Base-by-base conservation (phyloP, 2,329 filamentous ascomycete genomes). In the Talaromyces amestolkiae region DNA sequence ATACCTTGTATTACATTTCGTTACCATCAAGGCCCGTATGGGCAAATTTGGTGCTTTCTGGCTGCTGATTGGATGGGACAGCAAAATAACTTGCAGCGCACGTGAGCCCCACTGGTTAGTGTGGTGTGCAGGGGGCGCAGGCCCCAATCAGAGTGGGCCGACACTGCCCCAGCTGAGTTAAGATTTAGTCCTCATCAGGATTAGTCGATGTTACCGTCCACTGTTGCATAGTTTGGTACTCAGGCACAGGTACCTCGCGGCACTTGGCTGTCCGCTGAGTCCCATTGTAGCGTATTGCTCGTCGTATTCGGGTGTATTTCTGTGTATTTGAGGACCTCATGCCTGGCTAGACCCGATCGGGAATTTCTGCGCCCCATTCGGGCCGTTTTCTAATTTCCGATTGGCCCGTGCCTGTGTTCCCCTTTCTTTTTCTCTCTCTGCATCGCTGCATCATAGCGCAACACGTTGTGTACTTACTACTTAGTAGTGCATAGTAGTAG, bases 321-420 rank as follows among this genome's bases (percentile, higher is more conserved):
- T 35, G 51, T 53, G 33, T 19, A 33, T 27, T 17, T 53, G 47
- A 10, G 3, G 24, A 9, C 31, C 27, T 13, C 31, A 45, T 51
- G 45, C 59, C 59, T 62, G 45, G 59, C 59, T 62, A 53, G 45
- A 17, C 59, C 45, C 13, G 43, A 51, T 62, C 33, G 19, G 53
- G 53, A 11, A 37, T 8, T 37, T 37, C 2, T 22, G 22, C 43
- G 24, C 58, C 27, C 43, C 27, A 35, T 41, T 61, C 33, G 27
- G 59, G 17, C 37, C 56, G 35, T 19, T 41, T 17, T 31, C 39
- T 47, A 45, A 35, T 60, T 60, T 60, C 41, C 58, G 58, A 60
- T 60, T 60, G 58, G 58, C 39, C 53, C 31, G 53, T 56, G 53
- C 53, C 51, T 56, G 33, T 56, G 51, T 56, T 39, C 53, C 33